Base-by-base conservation (phyloP, 2,329 filamentous ascomycete species). In the Alternaria infectoria region DNA sequence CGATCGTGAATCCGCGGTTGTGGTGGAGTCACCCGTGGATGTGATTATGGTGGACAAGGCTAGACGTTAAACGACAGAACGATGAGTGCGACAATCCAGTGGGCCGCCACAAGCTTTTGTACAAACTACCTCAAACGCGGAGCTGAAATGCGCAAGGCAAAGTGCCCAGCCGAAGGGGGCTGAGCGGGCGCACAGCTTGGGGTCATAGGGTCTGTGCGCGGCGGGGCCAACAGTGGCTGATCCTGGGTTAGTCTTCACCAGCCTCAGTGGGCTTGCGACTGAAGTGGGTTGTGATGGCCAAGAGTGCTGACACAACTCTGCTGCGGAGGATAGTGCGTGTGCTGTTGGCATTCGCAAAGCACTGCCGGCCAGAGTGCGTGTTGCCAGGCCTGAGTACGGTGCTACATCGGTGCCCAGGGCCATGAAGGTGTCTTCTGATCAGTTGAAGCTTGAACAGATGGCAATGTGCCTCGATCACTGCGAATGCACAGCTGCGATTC, bases 261-360 rank as follows among this genome's bases (percentile, higher is more conserved):
- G 69, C 69, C 69, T 71, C 68, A 70, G 54, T 61, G 61, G 62
- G 68, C 66, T 70, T 70, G 66, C 64, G 64, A 67, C 56, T 17
- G 21, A n/a, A 32, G 19, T 54, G 60, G 49, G 9, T 25, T 50
- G 17, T 49, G 55, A n/a, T 43, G 40, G 54, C 23, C 17, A 19
- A 26, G 23, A 57, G 30, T 60, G 67, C 68, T 69, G 65, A 68
- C 67, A 62, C 62, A 43, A 23, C 64, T 65, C 50, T 59, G 49
- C 68, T 64, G 50, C 54, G 54, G 65, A 46, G 43, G 57, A 66
- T 57, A 54, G 46, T 51, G 46, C 46, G 32, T 23, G 56, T 28
- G 23, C n/a, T 52, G 21, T 44, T 52, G 25, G 46, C 46, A 50
- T 25, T 12, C n/a, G 17, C 17, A 57, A 28, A 46, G 12, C 44